Evolutionary conservation across 305 asterid species (phyloP), one percentile per base, ranked within the genome.

Genomic region (Fraxinus dipetala): DNA sequence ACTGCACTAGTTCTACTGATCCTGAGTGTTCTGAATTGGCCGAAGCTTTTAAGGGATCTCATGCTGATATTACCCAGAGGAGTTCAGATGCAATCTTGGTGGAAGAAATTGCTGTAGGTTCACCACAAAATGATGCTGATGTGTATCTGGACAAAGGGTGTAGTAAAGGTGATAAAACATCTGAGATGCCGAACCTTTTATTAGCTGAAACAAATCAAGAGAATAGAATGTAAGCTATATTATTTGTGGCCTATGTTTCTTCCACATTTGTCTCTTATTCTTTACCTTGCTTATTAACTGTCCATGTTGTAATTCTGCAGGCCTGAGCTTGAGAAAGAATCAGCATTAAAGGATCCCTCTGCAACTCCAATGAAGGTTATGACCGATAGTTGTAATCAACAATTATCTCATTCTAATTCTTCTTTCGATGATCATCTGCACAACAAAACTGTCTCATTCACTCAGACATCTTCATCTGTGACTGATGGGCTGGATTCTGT

Each of bases 391-490:
- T 78, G 75, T 28, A 82, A 43, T 43, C 82, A 34, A 48, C 86
- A 85, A 78, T 74, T 51, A 67, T 70, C 89, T 76, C 86, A 82
- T 83, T 88, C 93, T 51, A 82, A 85, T 83, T 88, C 91, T 83
- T 40, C 72, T 83, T 84, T 88, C 30, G 84, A 85, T 79, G 91
- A 87, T 78, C 88, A 83, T 65, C 80, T 81, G 75, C 91, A 89
- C 20, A 91, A 89, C 56, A 90, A 84, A 82, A 79, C 91, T 81
- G 89, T 87, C 79, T 83, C 97, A 48, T 83, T 79, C 84, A 87
- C 89, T 75, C 92, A 79, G 86, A 86, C 94, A 16, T 87, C 94
- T 51, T 85, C 94, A 34, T 88, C 96, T 73, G 85, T 87, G 77
- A 88, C 90, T 72, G 91, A 93, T 79, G 67, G 67, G 28, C 79